phyloP scores from a whole-genome alignment of 345 rosid genomes.

The Eucalyptus marginata region DNA sequence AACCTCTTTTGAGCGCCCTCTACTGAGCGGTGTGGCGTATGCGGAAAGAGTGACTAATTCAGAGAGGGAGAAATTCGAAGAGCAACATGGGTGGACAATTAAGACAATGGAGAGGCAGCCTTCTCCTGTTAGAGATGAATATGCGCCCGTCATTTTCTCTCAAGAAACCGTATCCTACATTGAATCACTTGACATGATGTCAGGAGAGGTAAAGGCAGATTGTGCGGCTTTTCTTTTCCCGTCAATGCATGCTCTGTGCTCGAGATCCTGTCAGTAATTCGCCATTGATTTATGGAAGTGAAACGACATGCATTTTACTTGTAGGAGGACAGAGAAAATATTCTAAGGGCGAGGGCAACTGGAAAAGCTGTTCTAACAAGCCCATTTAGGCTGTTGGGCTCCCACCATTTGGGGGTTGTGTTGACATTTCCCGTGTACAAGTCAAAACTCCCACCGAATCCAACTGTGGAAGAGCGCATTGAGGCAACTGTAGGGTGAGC shows the following conservation, averaged over 20 bases:
- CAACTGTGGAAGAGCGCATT: conserved; percentile 57
- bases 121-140: conserved; percentile 86
- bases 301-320: background rate
- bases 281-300: background rate
- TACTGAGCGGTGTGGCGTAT: conserved; percentile 91
- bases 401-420: conserved; percentile 98
- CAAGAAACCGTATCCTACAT: conserved; percentile 90
- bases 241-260: background rate
- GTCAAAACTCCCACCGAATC: conserved; percentile 55
- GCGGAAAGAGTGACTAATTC: conserved; percentile 59
- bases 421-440: conserved; percentile 97
- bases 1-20: conserved; percentile 92
- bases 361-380: conserved; percentile 95
- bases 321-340: conserved; percentile 95
- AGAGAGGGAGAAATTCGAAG: conserved; percentile 78
- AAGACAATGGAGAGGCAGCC: conserved; percentile 85
- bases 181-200: conserved; percentile 97
- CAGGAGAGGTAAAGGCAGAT: conserved; percentile 66
- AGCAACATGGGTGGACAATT: conserved; percentile 75
- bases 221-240: background rate
- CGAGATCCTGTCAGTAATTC: background rate
- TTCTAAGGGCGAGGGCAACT: conserved; percentile 74
- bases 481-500: conserved; percentile 87
- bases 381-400: conserved; percentile 78
- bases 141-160: conserved; percentile 91